Conservation (phyloP, 2,329 filamentous ascomycete genomes). For the Colletotrichum tropicale region DNA sequence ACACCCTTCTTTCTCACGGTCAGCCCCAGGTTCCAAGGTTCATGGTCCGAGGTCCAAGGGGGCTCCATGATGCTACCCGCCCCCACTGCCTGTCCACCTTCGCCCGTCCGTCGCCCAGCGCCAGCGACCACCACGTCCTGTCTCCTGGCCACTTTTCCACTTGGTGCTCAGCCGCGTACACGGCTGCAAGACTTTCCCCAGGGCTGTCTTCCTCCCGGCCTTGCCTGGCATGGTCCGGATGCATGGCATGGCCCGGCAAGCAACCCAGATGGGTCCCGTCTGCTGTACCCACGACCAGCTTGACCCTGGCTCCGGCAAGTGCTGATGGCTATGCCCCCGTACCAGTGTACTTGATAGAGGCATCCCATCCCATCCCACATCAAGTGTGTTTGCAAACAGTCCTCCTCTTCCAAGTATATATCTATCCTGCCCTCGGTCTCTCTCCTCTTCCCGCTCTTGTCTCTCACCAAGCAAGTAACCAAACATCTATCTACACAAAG, state of each 20-base stretch:
- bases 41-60: not conserved
- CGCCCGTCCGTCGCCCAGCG: not conserved
- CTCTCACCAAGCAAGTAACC: not conserved
- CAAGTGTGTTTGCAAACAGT: not conserved
- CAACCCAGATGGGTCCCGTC: not conserved
- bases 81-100: not conserved
- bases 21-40: not conserved
- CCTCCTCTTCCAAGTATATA: not conserved
- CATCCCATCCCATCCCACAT: not conserved
- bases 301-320: constrained; percentile 5
- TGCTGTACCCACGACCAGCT: not conserved
- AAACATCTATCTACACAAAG: not conserved
- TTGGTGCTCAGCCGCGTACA: not conserved
- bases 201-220: not conserved
- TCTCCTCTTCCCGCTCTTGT: no score
- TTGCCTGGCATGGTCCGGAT: not conserved
- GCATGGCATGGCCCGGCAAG: not conserved
- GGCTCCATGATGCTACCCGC: not conserved
- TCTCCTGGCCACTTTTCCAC: not conserved
- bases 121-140: not conserved
- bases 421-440: not conserved
- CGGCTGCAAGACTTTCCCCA: not conserved
- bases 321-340: not conserved
- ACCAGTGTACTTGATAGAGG: constrained; percentile 6
- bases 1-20: not conserved